Base-by-base conservation (phyloP, 2,329 filamentous ascomycete species). In the Alternaria panax region DNA sequence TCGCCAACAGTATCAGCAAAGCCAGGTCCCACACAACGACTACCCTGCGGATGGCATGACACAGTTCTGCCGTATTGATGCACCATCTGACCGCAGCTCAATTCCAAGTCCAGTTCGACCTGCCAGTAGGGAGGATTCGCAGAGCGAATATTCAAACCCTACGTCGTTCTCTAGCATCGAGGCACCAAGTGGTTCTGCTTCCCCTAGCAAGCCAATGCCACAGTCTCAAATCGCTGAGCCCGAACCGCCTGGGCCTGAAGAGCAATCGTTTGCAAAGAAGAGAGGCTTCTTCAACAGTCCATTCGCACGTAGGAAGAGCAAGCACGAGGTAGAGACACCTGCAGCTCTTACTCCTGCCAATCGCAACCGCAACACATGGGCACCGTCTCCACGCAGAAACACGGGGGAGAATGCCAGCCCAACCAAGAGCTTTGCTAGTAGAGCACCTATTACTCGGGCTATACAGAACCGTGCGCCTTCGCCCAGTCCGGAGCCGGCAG, bases 31-130 rank as follows among this genome's bases (percentile, higher is more conserved):
- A 14, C 93, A 97, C 71, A 96, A 98, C 69, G 92, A 95, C 9
- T 97, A 97, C 75, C 93, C 94, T 0, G 87, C 90, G 77, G 94
- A 98, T 75, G 94, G 93, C 5, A 98, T 98, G 93, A 97, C 94
- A 0, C 96, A 98, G 87, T 90, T 97, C 63, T 98, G 94, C 79
- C 88, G 93, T 60, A 89, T 91, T 38, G 90, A 88, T 4, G 86
- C 89, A 38, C 85, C 85, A 50, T 90, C 88, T n/a, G 88, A 89
- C 80, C 87, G 80, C 78, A 93, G 85, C 79, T 90, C 89, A 5
- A 85, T 85, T 22, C 88, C 86, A 43, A 90, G 87, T 62, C 86
- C 88, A 24, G 88, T 86, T 50, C 86, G 93, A 45, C 92, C 93
- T 46, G 90, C 90, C 14, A 97, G 92, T 76, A 88, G 91, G 65